Percentiles rank a stretch among this genome's conserved stretches.
Conservation (phyloP, 2,329 filamentous ascomycete species). For the Periconia sp. region DNA sequence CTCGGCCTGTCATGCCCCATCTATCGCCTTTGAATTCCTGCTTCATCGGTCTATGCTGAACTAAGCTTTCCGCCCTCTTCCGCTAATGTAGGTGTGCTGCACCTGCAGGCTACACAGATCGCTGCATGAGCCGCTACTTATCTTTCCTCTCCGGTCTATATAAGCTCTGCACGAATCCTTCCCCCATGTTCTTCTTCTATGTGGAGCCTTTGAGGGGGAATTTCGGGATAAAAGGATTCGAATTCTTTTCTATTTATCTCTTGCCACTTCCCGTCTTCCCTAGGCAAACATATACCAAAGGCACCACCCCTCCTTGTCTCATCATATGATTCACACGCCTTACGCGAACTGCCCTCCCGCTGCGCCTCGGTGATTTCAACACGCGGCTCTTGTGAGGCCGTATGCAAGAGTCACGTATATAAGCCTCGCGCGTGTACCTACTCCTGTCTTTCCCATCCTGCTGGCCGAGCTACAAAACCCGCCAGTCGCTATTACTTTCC, state of each 20-base stretch:
- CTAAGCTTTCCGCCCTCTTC: slow-evolving; percentile 45
- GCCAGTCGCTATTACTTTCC: slow-evolving; percentile 21
- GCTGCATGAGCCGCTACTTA: slow-evolving; percentile 23
- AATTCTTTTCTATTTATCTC: slow-evolving; percentile 10
- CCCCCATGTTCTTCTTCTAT: slow-evolving; percentile 16
- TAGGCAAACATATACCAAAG: slow-evolving; percentile 37
- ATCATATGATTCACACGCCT: slow-evolving; percentile 31
- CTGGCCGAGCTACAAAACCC: slow-evolving; percentile 25
- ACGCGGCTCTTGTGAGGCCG: slow-evolving; percentile 33
- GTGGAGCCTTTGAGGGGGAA: slow-evolving; percentile 31
- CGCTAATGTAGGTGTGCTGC: slow-evolving; percentile 42
- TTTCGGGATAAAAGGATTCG: slow-evolving; percentile 14
- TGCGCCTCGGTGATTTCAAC: slow-evolving; percentile 39
- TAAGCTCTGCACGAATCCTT: slow-evolving; percentile 36
- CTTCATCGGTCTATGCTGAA: slow-evolving; percentile 35
- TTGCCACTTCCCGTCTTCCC: slow-evolving; percentile 23
- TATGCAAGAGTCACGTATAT: slow-evolving; percentile 41
- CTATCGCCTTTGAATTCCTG: slow-evolving; percentile 36
- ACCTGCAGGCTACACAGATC: slow-evolving; percentile 25
- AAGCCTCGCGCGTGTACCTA: slow-evolving; percentile 20
- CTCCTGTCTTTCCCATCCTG: slow-evolving; percentile 13
- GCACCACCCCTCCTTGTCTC: slow-evolving; percentile 37
- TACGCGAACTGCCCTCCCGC: slow-evolving; percentile 19
- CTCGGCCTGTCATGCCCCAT: slow-evolving; percentile 39
- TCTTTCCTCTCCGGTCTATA: slow-evolving; percentile 29